Percentiles rank a stretch among this genome's conserved stretches.
These are phyloP conservation scores for Boletus pseudo-olivaceus DNA, from an alignment of 768 basidiomycete genomes.

Conservation along the genomic window DNA sequence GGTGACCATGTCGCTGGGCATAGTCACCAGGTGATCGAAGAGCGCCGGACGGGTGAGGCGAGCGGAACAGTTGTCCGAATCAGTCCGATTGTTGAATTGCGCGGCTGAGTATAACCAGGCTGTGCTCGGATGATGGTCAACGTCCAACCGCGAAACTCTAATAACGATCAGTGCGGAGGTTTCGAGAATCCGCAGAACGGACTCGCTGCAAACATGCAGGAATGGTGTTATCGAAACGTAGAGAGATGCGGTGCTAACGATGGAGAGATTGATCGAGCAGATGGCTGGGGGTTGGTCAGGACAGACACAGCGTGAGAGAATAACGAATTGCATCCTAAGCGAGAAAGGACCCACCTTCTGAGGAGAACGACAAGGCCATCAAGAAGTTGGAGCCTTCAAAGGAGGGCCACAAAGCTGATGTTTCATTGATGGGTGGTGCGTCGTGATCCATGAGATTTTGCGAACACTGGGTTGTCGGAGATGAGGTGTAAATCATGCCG, in stretches of 20 bases:
- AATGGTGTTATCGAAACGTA: slow-evolving; percentile 18
- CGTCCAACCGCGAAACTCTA: neutral
- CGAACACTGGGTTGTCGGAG: neutral
- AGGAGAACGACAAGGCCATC: neutral
- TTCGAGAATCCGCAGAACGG: neutral
- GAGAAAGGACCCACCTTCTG: slow-evolving; percentile 4
- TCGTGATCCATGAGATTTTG: neutral
- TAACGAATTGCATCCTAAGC: neutral
- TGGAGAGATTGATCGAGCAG: neutral
- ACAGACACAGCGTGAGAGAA: slow-evolving; percentile 9
- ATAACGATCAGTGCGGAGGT: neutral
- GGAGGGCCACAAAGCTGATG: slow-evolving; percentile 8
- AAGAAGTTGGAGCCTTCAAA: neutral
- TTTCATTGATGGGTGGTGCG: neutral
- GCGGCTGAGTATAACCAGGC: neutral
- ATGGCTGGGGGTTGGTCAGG: neutral
- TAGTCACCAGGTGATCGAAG: neutral
- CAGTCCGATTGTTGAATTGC: neutral
- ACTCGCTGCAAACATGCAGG: slow-evolving; percentile 19
- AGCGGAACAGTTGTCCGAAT: neutral
- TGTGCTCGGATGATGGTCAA: slow-evolving; percentile 1
- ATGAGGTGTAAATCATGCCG: neutral
- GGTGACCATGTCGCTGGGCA: slow-evolving; percentile 2
- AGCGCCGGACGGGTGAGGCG: slow-evolving; percentile 4
- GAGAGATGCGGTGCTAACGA: slow-evolving; percentile 6